A percentile compares a stretch with the other conserved stretches of the same genome.
These are phyloP conservation scores for Arthrobotrys megalospora DNA, from an alignment of 2,329 filamentous ascomycete genomes.

Conservation along the genomic window DNA sequence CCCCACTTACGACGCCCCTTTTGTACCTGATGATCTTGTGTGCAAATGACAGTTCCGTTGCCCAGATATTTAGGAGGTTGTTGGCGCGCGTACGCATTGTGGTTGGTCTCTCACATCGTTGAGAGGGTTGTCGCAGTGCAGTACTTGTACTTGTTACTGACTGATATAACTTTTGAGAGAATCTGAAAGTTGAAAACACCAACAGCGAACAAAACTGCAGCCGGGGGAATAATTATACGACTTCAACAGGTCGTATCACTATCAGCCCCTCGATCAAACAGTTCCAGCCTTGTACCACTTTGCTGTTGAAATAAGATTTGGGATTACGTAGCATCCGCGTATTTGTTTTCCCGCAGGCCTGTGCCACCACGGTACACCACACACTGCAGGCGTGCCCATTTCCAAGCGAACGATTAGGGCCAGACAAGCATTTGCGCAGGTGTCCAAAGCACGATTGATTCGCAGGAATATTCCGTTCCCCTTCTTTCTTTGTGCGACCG, in stretches of 20 bases:
- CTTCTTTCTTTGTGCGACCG: background rate
- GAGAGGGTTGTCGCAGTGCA: no score
- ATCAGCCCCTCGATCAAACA: background rate
- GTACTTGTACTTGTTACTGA: no score
- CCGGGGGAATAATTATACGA: constrained; percentile 7
- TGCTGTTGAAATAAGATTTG: constrained; percentile 16
- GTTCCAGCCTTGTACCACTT: background rate
- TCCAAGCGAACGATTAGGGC: constrained; percentile 42
- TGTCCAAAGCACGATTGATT: background rate
- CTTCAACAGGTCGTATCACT: constrained; percentile 8
- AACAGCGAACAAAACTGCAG: constrained; percentile 10
- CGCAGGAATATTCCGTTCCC: background rate
- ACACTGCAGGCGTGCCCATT: constrained; percentile 17
- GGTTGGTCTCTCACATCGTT: no score
- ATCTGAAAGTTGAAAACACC: background rate
- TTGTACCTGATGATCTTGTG: background rate
- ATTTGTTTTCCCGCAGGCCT: background rate
- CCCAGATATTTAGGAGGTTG: background rate
- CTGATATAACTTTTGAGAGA: background rate
- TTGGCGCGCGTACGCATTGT: background rate
- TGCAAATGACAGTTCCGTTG: background rate
- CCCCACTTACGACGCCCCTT: background rate
- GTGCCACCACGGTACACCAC: constrained; percentile 4
- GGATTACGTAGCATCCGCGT: constrained; percentile 4
- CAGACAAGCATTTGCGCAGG: background rate